A percentile compares a stretch with the other conserved stretches of the same genome.
These are phyloP conservation scores for Colletotrichum truncatum DNA, from an alignment of 2,329 filamentous ascomycete genomes.

Conservation along the genomic window DNA sequence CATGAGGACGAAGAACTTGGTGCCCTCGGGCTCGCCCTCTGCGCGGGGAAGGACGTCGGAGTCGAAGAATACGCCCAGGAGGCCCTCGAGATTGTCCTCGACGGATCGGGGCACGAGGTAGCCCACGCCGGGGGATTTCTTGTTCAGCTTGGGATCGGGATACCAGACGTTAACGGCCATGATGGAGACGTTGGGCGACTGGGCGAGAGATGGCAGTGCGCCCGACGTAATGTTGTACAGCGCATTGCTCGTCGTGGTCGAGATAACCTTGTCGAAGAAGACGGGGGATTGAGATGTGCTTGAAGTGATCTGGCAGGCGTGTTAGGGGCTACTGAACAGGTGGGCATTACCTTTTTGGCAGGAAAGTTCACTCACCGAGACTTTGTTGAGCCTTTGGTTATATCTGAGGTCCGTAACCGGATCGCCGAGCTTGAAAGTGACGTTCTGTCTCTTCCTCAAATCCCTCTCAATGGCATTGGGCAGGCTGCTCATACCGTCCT, in stretches of 20 bases:
- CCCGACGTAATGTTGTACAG: constrained; percentile 48
- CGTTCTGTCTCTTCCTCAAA: constrained; percentile 63
- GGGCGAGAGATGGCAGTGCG: constrained; percentile 56
- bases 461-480: constrained; percentile 60
- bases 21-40: constrained; percentile 39
- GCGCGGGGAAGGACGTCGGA: constrained; percentile 62
- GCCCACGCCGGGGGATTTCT: constrained; percentile 78
- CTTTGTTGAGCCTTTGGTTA: constrained; percentile 43
- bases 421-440: constrained; percentile 62
- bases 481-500: constrained; percentile 71
- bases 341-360: too few relatives aligned
- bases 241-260: constrained; percentile 64
- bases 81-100: constrained; percentile 81
- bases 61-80: constrained; percentile 93
- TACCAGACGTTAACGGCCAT: constrained; percentile 95
- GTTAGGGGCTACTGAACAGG: background rate
- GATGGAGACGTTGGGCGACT: constrained; percentile 77
- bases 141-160: constrained; percentile 67
- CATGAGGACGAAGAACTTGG: constrained; percentile 84
- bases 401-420: constrained; percentile 58
- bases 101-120: constrained; percentile 87
- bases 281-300: constrained; percentile 31
- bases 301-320: constrained; percentile 42
- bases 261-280: constrained; percentile 68
- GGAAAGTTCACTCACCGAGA: constrained; percentile 49